A percentile compares a stretch with the other conserved stretches of the same genome.
Conservation (phyloP, 1,284 basidiomycete species). For the Irpex sp. region DNA sequence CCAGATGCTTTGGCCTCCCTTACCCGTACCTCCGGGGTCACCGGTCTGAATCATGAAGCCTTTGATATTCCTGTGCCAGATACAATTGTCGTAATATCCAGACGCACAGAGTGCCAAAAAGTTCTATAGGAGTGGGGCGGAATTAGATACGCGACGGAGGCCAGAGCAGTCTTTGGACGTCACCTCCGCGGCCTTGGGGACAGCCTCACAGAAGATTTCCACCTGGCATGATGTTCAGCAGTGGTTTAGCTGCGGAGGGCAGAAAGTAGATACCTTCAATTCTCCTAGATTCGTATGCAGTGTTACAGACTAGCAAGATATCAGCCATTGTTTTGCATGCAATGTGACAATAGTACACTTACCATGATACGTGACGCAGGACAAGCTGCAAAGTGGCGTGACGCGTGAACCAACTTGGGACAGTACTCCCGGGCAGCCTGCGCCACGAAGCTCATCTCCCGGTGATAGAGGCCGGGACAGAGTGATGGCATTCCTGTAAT, state of each 20-base stretch:
- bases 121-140: slow-evolving; percentile 54
- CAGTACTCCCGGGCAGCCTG: slow-evolving; percentile 1
- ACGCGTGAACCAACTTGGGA: neutral
- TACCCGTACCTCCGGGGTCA: slow-evolving; percentile 79
- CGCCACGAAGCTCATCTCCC: slow-evolving; percentile 11
- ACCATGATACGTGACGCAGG: slow-evolving; percentile 10
- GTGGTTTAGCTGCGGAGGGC: neutral
- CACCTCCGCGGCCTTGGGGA: slow-evolving; percentile 92
- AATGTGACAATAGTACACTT: slow-evolving; percentile 2
- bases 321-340: neutral
- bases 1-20: slow-evolving; percentile 85
- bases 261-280: slow-evolving; percentile 69
- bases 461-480: neutral
- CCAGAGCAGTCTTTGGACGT: slow-evolving; percentile 14
- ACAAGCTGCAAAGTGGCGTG: neutral
- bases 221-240: slow-evolving; percentile 50
- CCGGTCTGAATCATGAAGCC: slow-evolving; percentile 96
- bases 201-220: slow-evolving; percentile 95
- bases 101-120: slow-evolving; percentile 93
- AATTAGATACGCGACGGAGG: slow-evolving; percentile 1
- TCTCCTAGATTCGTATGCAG: slow-evolving; percentile 93
- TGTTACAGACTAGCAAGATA: slow-evolving; percentile 78
- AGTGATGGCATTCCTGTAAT: neutral
- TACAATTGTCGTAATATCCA: slow-evolving; percentile 80
- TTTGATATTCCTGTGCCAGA: slow-evolving; percentile 94